phyloP scores from a whole-genome alignment of 805 yeast genomes.

The Naumovozyma baii region DNA sequence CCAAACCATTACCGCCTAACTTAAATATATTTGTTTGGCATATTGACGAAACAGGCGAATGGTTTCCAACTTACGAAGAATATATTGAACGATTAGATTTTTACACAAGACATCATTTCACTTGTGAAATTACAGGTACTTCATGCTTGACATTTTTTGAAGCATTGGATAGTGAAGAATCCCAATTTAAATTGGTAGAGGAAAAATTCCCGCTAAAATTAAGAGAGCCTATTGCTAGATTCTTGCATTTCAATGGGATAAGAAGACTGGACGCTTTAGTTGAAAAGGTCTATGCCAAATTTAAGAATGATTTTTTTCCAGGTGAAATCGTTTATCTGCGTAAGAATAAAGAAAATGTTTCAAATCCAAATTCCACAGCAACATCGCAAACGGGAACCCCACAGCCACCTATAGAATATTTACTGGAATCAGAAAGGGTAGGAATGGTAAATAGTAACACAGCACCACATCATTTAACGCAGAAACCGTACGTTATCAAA shows the following conservation, averaged over 20 bases:
- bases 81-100: conserved; percentile 65
- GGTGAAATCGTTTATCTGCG: conserved; percentile 74
- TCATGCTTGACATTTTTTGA: conserved; percentile 86
- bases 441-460: too few relatives aligned
- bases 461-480: conserved; percentile 6
- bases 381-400: conserved; percentile 16
- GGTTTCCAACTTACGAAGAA: conserved; percentile 70
- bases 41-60: conserved; percentile 80
- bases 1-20: conserved; percentile 49
- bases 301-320: conserved; percentile 79
- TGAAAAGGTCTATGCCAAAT: conserved; percentile 70
- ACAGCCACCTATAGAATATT: conserved; percentile 9
- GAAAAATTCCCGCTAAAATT: conserved; percentile 80
- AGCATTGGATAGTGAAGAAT: conserved; percentile 69
- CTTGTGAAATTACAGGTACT: conserved; percentile 92
- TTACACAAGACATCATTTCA: conserved; percentile 68
- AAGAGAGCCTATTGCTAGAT: conserved; percentile 83
- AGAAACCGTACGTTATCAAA: conserved; percentile 45
- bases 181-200: conserved; percentile 57
- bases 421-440: background rate
- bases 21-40: conserved; percentile 60
- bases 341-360: conserved; percentile 9
- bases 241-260: conserved; percentile 69
- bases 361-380: conserved; percentile 6
- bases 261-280: conserved; percentile 80